Evolutionary conservation across 2,329 filamentous ascomycete species (phyloP).

Genomic region (Metarhizium album): DNA sequence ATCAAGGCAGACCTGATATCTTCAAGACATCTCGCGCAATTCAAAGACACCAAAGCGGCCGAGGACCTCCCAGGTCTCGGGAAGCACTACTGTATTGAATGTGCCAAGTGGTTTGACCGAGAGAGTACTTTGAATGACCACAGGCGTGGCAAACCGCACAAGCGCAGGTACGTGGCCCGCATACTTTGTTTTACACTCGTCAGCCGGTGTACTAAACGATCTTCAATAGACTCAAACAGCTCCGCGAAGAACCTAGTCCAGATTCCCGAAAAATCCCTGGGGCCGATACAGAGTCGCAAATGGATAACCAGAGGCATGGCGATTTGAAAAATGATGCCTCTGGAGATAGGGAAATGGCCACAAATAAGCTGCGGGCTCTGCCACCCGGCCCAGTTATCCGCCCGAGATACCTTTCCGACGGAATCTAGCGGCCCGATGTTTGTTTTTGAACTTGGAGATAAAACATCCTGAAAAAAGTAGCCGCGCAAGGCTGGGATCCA

Average conservation of each 20-base stretch:
- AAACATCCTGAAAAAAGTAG: background rate
- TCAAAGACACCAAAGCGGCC: slow-evolving; percentile 64
- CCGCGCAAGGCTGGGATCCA: background rate
- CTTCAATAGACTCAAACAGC: slow-evolving; percentile 56
- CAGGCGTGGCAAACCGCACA: slow-evolving; percentile 82
- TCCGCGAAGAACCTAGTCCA: slow-evolving; percentile 76
- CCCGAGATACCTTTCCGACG: background rate
- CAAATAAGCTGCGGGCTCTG: slow-evolving; percentile 1
- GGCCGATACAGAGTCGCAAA: slow-evolving; percentile 61
- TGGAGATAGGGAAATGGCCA: slow-evolving; percentile 24
- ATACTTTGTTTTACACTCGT: background rate
- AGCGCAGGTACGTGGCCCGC: slow-evolving; percentile 52
- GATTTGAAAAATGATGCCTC: slow-evolving; percentile 1
- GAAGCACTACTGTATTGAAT: slow-evolving; percentile 79
- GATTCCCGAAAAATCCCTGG: slow-evolving; percentile 82
- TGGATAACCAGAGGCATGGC: slow-evolving; percentile 47
- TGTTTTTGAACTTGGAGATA: background rate
- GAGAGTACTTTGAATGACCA: slow-evolving; percentile 67
- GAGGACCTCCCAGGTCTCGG: slow-evolving; percentile 88
- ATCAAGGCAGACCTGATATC: slow-evolving; percentile 72
- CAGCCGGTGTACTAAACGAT: background rate
- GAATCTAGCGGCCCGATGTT: background rate
- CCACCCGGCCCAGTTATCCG: background rate
- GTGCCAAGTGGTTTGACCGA: slow-evolving; percentile 92
- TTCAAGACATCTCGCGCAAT: slow-evolving; percentile 68